Base-by-base conservation (phyloP, 108 stramenopile species). In the Fistulifera solaris region DNA sequence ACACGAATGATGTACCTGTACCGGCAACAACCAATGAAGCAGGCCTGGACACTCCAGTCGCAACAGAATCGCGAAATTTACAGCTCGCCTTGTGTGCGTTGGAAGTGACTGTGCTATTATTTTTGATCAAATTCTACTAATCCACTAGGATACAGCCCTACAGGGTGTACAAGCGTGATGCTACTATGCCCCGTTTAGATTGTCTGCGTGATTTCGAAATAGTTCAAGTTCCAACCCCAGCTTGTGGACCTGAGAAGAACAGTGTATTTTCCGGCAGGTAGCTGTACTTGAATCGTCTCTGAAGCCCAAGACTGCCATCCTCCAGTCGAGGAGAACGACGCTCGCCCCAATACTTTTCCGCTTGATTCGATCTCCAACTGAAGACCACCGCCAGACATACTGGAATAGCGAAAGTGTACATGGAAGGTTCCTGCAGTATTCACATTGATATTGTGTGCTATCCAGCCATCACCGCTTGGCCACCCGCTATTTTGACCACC, bases 151-250 rank as follows among this genome's bases (percentile, higher is more conserved):
- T n/a, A n/a, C n/a, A n/a, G n/a, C n/a, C n/a, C n/a, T n/a, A n/a
- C n/a, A n/a, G n/a, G n/a, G n/a, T n/a, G n/a, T n/a, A n/a, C n/a
- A n/a, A n/a, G 31, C 31, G 6, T 8, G 31, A 3, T 35, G 31
- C 8, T 35, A 35, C 8, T 3, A 35, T 35, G 3, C 6, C 6
- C 3, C 31, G 31, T 35, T 8, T 35, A 35, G 31, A 35, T 8
- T 3, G 31, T 45, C 17, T 45, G 44, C 31, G 31, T 45, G 17
- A 45, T 21, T 22, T 45, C 44, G 10, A 45, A 21, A 3, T 11
- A 45, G 11, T 45, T 22, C 19, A 45, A 45, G 21, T 45, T 45
- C 44, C 44, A 45, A 45, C 44, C 44, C 44, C 21, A 22, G 11
- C 2, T 22, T 2, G 11, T 21, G 2, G 44, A 45, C 21, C 44